Conservation (phyloP, 495 filamentous ascomycete species). For the Hypoxylon lenormandii region DNA sequence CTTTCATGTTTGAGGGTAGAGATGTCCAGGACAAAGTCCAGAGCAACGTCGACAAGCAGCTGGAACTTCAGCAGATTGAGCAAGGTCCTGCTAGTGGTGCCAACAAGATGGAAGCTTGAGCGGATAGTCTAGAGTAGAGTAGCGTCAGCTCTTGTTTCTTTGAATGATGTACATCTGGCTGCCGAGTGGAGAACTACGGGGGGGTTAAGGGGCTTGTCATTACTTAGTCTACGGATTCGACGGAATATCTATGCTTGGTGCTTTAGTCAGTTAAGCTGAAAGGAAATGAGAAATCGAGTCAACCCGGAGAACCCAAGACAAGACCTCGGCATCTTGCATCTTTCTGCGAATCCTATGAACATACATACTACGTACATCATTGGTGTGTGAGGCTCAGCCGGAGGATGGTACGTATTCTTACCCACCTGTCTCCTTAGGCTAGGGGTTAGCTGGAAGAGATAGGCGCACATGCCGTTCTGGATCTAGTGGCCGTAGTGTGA, state of each 20-base stretch:
- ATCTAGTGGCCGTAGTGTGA: not conserved
- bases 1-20: conserved; percentile 58
- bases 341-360: too few relatives aligned
- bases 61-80: conserved; percentile 43
- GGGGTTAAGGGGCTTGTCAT: not conserved
- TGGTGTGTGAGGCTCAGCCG: too few relatives aligned
- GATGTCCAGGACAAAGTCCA: conserved; percentile 54
- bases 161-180: too few relatives aligned
- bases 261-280: not conserved
- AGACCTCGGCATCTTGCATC: too few relatives aligned
- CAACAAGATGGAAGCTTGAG: conserved; percentile 17
- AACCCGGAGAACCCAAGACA: too few relatives aligned
- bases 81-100: not conserved
- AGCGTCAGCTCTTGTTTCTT: too few relatives aligned
- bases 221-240: too few relatives aligned
- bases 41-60: conserved; percentile 53
- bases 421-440: too few relatives aligned
- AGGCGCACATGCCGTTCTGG: not conserved
- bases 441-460: not conserved
- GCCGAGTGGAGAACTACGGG: not conserved
- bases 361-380: too few relatives aligned
- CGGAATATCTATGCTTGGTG: not conserved
- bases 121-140: not conserved
- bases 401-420: too few relatives aligned
- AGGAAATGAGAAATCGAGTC: not conserved